Conservation (phyloP, 192 early-diverging fungal species). For the Entomortierella chlamydospora region DNA sequence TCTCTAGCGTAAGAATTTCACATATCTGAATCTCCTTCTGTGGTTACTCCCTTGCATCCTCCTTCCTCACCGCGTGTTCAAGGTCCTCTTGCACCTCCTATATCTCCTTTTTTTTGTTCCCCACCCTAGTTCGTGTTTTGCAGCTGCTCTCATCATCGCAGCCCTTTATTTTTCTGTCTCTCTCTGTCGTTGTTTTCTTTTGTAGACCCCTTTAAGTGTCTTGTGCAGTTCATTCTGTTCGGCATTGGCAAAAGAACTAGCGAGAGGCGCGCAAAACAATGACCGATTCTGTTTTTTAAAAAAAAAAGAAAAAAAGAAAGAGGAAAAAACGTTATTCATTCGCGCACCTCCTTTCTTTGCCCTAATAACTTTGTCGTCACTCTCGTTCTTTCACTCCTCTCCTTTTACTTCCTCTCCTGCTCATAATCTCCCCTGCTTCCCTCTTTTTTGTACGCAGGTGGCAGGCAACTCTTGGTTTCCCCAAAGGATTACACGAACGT, state of each 20-base stretch:
- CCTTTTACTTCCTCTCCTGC: constrained; percentile 13
- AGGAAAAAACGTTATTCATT: constrained; percentile 11
- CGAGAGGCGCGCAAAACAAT: too few relatives aligned
- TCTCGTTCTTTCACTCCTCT: not conserved
- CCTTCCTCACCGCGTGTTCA: not conserved
- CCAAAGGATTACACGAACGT: not conserved
- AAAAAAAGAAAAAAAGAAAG: not conserved
- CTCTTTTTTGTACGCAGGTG: not conserved
- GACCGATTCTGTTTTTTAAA: too few relatives aligned
- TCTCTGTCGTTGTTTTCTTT: not conserved
- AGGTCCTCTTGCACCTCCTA: constrained; percentile 6
- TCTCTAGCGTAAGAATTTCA: not conserved
- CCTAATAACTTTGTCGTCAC: constrained; percentile 1
- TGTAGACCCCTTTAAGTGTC: not conserved
- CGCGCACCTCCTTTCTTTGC: not conserved
- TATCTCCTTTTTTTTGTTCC: not conserved
- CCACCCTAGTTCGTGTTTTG: not conserved
- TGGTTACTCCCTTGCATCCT: not conserved
- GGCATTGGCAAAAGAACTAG: constrained; percentile 7
- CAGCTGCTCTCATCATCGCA: not conserved
- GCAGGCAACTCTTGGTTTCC: not conserved
- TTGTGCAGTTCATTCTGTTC: constrained; percentile 2
- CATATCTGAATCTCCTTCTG: not conserved
- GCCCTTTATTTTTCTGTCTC: not conserved
- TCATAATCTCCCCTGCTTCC: constrained; percentile 6